phyloP scores from a whole-genome alignment of 495 filamentous ascomycete species.

The Hypoxylon trugodes region DNA sequence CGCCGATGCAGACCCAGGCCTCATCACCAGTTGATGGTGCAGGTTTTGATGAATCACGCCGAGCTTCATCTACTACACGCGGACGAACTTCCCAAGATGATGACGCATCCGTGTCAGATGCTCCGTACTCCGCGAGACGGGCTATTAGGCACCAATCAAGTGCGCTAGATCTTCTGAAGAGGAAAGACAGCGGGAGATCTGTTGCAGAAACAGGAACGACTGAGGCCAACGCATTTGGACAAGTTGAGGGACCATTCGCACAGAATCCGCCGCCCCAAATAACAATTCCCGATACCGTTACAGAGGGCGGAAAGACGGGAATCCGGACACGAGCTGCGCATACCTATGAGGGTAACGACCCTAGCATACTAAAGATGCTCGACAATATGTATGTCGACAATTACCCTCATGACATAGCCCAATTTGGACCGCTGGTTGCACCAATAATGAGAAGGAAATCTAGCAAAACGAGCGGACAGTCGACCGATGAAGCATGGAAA shows the following conservation, averaged over 20 bases:
- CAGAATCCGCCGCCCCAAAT: slow-evolving; percentile 44
- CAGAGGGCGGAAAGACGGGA: slow-evolving; percentile 45
- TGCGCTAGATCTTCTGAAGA: slow-evolving; percentile 82
- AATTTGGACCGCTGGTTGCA: slow-evolving; percentile 83
- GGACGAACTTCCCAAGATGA: slow-evolving; percentile 44
- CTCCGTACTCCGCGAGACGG: slow-evolving; percentile 51
- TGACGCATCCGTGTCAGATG: slow-evolving; percentile 49
- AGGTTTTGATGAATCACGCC: slow-evolving; percentile 42
- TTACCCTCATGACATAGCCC: slow-evolving; percentile 80
- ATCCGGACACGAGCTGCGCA: slow-evolving; percentile 59
- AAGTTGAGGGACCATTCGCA: slow-evolving; percentile 75
- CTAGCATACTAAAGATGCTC: slow-evolving; percentile 82
- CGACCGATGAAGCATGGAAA: slow-evolving; percentile 72
- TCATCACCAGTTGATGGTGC: slow-evolving; percentile 34
- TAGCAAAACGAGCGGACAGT: slow-evolving; percentile 59
- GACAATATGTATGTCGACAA: slow-evolving; percentile 91
- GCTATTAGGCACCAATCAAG: slow-evolving; percentile 71
- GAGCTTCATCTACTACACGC: slow-evolving; percentile 40
- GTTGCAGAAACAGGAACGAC: slow-evolving; percentile 84
- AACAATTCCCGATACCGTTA: slow-evolving; percentile 40
- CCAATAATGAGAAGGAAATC: slow-evolving; percentile 70
- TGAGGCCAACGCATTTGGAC: slow-evolving; percentile 82
- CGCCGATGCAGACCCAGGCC: slow-evolving; percentile 35
- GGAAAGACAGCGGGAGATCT: slow-evolving; percentile 81
- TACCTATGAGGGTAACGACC: slow-evolving; percentile 88